Evolutionary conservation across 2,329 filamentous ascomycete species (phyloP).

Genomic region (Podosphaera xanthii): DNA sequence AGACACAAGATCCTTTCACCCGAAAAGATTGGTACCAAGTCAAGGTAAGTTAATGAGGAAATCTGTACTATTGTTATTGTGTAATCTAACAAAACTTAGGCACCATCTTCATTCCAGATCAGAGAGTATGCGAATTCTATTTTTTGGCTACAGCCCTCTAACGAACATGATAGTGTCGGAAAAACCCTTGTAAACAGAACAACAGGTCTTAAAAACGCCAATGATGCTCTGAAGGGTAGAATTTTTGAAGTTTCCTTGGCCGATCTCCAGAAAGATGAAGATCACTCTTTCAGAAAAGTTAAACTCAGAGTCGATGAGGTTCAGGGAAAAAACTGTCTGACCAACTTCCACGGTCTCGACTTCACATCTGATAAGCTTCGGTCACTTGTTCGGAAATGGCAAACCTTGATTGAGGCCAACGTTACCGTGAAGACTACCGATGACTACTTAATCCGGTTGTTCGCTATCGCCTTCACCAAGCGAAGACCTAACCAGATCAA

Average conservation of each 20-base stretch:
- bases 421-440: slow-evolving; percentile 99
- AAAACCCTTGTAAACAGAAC: slow-evolving; percentile 99
- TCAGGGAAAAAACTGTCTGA: slow-evolving; percentile 99
- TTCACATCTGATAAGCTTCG: slow-evolving; percentile 99
- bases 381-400: slow-evolving; percentile 98
- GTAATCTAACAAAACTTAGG: slow-evolving; percentile 27
- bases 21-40: slow-evolving; percentile 99
- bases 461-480: slow-evolving; percentile 99
- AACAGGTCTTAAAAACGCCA: slow-evolving; percentile 99
- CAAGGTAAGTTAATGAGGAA: slow-evolving; percentile 37
- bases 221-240: slow-evolving; percentile 94
- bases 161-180: slow-evolving; percentile 52
- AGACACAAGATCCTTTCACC: slow-evolving; percentile 88
- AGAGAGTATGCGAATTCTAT: slow-evolving; percentile 47
- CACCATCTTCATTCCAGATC: slow-evolving; percentile 83
- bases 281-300: slow-evolving; percentile 98
- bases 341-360: slow-evolving; percentile 99
- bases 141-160: slow-evolving; percentile 11
- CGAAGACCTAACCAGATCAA: slow-evolving; percentile 98
- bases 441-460: slow-evolving; percentile 97
- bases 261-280: slow-evolving; percentile 98
- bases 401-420: slow-evolving; percentile 97
- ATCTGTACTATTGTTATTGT: not conserved
- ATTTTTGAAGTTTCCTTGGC: slow-evolving; percentile 98
- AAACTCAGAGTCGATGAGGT: slow-evolving; percentile 97